Percentiles rank a stretch among this genome's conserved stretches.
These are phyloP conservation scores for Prunus mira DNA, from an alignment of 306 rosid genomes.

Conservation along the genomic window DNA sequence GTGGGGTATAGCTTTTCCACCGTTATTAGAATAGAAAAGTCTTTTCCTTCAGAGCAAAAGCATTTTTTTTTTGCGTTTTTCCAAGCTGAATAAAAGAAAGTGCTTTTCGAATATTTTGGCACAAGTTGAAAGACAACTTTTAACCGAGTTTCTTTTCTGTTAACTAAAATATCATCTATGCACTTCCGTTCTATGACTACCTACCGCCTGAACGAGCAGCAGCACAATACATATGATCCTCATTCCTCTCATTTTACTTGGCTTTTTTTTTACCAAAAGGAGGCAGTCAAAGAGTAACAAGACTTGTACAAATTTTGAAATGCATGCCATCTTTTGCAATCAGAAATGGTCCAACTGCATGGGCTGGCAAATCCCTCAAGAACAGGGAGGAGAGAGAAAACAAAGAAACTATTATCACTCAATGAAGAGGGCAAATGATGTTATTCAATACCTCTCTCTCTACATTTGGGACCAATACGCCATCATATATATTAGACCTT, in stretches of 20 bases:
- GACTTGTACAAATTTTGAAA: background rate
- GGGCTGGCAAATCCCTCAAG: background rate
- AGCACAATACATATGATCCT: too few species aligned
- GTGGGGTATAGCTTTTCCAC: background rate
- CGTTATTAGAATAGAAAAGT: background rate
- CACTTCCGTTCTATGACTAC: too few species aligned
- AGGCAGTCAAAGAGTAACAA: background rate
- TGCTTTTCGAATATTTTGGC: too few species aligned
- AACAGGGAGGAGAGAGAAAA: background rate
- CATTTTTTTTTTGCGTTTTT: background rate
- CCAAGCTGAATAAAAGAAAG: background rate
- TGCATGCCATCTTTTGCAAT: background rate
- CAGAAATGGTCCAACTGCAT: background rate
- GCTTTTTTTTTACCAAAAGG: too few species aligned
- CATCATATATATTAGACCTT: background rate
- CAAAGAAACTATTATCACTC: background rate
- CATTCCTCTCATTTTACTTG: too few species aligned
- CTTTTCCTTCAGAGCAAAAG: background rate
- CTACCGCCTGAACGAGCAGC: too few species aligned
- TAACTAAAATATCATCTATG: too few species aligned
- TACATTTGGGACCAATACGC: background rate
- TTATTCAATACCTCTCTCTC: background rate
- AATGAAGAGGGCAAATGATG: background rate
- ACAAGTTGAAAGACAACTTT: too few species aligned
- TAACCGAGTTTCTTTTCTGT: too few species aligned